phyloP scores from a whole-genome alignment of 202 grass and related monocot species.

The Elaeis oleifera region DNA sequence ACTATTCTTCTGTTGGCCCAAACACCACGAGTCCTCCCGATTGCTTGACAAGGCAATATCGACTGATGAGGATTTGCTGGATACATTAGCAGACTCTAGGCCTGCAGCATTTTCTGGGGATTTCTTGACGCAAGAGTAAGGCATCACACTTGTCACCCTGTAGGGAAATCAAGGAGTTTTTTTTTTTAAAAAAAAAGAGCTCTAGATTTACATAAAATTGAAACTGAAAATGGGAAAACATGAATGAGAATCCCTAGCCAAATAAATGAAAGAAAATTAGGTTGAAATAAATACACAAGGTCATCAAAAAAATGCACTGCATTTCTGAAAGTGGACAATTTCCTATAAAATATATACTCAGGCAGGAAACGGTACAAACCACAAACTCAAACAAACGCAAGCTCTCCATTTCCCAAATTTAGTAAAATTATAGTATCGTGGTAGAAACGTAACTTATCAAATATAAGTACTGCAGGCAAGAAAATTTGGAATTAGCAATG shows the following conservation, averaged over 20 bases:
- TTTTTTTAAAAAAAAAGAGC: not conserved
- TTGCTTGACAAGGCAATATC: conserved; percentile 60
- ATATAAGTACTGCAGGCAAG: not conserved
- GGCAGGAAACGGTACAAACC: too few species aligned
- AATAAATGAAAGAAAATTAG: too few species aligned
- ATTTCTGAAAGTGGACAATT: too few species aligned
- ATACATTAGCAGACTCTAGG: conserved; percentile 32
- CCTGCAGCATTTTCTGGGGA: conserved; percentile 43
- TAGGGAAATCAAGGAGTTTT: not conserved
- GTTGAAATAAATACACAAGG: too few species aligned
- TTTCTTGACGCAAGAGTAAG: conserved; percentile 55
- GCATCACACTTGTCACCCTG: conserved; percentile 25
- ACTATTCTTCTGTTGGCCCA: conserved; percentile 49
- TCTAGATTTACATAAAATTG: not conserved
- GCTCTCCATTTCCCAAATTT: too few species aligned
- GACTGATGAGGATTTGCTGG: conserved; percentile 45
- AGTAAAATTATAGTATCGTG: not conserved
- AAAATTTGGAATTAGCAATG: not conserved
- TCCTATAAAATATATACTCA: too few species aligned
- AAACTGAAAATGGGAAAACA: too few species aligned
- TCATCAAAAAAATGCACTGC: too few species aligned
- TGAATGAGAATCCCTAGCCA: too few species aligned
- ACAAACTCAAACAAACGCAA: too few species aligned
- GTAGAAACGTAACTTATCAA: not conserved
- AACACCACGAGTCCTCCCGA: conserved; percentile 35